These are phyloP conservation scores for Cladosporium austrohemisphaericum DNA, from an alignment of 2,329 filamentous ascomycete species.

Conservation along the genomic window DNA sequence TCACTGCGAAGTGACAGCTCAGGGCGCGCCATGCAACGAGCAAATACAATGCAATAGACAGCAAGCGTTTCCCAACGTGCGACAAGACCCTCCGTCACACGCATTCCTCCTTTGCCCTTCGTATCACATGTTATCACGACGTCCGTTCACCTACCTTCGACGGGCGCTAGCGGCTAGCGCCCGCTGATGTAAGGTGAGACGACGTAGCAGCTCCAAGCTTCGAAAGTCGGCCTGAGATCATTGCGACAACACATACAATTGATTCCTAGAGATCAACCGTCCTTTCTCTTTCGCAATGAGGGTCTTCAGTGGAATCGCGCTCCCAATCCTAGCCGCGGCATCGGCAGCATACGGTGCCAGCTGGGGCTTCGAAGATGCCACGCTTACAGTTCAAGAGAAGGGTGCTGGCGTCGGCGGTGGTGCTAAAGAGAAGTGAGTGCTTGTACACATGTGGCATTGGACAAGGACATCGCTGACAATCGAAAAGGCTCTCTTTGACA, in stretches of 20 bases:
- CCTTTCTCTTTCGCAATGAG: constrained; percentile 25
- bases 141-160: constrained; percentile 2
- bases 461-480: constrained; percentile 15
- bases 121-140: constrained; percentile 11
- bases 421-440: constrained; percentile 56
- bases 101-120: background rate
- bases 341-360: constrained; percentile 45
- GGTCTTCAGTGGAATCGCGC: constrained; percentile 20
- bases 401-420: constrained; percentile 48
- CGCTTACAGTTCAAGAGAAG: constrained; percentile 61
- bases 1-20: background rate
- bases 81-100: background rate
- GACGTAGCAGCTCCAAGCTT: constrained; percentile 15
- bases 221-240: constrained; percentile 2
- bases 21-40: too few species aligned
- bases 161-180: constrained; percentile 11
- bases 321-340: constrained; percentile 22
- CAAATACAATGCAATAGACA: background rate
- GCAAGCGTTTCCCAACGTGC: background rate
- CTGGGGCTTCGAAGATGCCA: constrained; percentile 74
- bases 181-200: constrained; percentile 8
- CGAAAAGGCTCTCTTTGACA: constrained; percentile 42
- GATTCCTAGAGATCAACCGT: background rate
- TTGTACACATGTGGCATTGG: background rate
- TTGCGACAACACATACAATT: constrained; percentile 4